These are phyloP conservation scores for Dianthus caryophyllus DNA, from an alignment of 148 eudicot genomes.

Conservation along the genomic window DNA sequence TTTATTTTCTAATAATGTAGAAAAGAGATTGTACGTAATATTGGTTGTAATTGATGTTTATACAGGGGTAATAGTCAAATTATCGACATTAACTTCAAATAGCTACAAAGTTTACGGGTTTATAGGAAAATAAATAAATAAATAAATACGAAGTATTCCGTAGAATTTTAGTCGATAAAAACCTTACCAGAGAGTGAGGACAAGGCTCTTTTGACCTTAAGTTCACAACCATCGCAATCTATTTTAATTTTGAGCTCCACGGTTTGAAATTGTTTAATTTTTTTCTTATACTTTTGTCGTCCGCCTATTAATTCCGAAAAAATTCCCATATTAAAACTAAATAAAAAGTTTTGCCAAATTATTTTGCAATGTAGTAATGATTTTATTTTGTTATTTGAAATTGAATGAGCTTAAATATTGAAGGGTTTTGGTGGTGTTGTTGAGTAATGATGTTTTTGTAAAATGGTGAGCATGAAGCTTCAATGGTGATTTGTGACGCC, in stretches of 20 bases:
- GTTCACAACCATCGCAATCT: constrained; percentile 92
- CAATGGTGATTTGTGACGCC: too few relatives aligned
- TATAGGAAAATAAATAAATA: too few relatives aligned
- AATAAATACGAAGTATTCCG: too few relatives aligned
- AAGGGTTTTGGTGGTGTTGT: not conserved
- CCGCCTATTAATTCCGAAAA: constrained; percentile 60
- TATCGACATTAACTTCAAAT: too few relatives aligned
- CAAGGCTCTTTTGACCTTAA: constrained; percentile 67
- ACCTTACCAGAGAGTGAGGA: constrained; percentile 55
- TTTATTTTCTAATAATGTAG: too few relatives aligned
- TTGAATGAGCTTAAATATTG: not conserved
- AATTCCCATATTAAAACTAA: constrained; percentile 64
- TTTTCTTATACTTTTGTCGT: constrained; percentile 45
- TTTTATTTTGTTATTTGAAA: not conserved
- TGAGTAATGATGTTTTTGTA: not conserved
- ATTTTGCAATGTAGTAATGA: not conserved
- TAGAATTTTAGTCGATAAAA: not conserved
- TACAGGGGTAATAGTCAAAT: too few relatives aligned
- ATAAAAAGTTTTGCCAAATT: too few relatives aligned
- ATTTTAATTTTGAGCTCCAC: constrained; percentile 85
- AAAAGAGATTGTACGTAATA: too few relatives aligned
- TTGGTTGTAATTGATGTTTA: too few relatives aligned
- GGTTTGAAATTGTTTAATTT: constrained; percentile 65
- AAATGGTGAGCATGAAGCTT: too few relatives aligned
- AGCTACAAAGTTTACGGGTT: not conserved